Evolutionary conservation across 768 basidiomycete species (phyloP).

Genomic region (Boletus tylopilopsis): DNA sequence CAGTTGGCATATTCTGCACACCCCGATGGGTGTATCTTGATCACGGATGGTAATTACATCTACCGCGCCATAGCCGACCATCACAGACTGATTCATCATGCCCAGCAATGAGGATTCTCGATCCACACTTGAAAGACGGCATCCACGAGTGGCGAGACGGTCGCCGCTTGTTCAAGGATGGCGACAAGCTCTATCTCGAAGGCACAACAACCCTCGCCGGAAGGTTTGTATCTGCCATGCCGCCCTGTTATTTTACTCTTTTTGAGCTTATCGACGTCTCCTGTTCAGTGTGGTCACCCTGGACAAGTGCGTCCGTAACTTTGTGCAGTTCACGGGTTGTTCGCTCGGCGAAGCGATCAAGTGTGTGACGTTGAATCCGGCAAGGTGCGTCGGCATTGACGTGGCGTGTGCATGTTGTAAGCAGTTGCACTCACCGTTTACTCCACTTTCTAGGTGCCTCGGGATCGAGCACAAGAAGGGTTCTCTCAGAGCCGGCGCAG

Average conservation of each 20-base stretch:
- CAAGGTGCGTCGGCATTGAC: slow-evolving; percentile 43
- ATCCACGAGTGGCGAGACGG: slow-evolving; percentile 87
- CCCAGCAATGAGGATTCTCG: slow-evolving; percentile 79
- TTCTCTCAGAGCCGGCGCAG: slow-evolving; percentile 73
- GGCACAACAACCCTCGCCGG: slow-evolving; percentile 88
- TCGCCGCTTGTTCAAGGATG: slow-evolving; percentile 74
- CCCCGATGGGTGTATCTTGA: slow-evolving; percentile 82
- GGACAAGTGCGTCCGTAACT: slow-evolving; percentile 83
- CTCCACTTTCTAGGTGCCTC: slow-evolving; percentile 52
- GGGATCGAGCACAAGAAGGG: slow-evolving; percentile 80
- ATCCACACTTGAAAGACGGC: slow-evolving; percentile 81
- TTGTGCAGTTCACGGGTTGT: slow-evolving; percentile 79
- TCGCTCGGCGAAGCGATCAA: slow-evolving; percentile 80
- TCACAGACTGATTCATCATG: background rate
- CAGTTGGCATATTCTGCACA: slow-evolving; percentile 81
- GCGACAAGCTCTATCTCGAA: slow-evolving; percentile 75
- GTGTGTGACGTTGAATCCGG: slow-evolving; percentile 84
- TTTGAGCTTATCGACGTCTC: background rate
- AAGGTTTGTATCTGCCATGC: slow-evolving; percentile 45
- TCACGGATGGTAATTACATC: slow-evolving; percentile 72
- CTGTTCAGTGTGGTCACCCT: slow-evolving; percentile 66
- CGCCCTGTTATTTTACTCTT: background rate
- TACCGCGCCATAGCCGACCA: background rate
- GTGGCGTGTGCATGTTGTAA: background rate
- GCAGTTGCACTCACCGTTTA: too few relatives aligned